Conservation (phyloP, 352 stramenopile species). For the Thalassiosira livingstoniorum region DNA sequence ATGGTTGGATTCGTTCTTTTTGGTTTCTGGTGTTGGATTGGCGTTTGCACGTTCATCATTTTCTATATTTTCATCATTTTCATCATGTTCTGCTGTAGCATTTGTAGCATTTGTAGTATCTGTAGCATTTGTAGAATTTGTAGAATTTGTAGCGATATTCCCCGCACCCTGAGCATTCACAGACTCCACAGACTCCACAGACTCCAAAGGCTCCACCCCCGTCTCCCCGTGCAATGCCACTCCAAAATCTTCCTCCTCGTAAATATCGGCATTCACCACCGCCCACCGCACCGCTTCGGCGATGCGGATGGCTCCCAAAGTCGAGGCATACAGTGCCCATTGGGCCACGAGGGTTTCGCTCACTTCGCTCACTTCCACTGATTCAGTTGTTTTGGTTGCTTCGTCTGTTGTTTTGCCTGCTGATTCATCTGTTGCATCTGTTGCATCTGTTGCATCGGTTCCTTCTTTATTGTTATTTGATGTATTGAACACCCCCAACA, state of each 20-base stretch:
- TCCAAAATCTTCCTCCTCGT: constrained; percentile 96
- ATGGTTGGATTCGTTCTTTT: not conserved
- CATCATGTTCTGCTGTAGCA: not conserved
- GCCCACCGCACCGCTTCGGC: constrained; percentile 87
- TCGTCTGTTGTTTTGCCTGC: not conserved
- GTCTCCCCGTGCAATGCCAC: constrained; percentile 47
- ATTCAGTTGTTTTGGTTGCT: not conserved
- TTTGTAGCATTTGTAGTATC: not conserved
- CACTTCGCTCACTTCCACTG: constrained; percentile 8
- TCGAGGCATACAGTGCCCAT: constrained; percentile 84
- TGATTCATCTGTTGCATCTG: not conserved
- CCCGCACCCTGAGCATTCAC: not conserved
- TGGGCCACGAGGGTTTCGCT: constrained; percentile 66
- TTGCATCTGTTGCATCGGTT: not conserved
- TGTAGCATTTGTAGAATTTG: not conserved
- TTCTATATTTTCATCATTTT: not conserved
- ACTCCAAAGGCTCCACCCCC: too few relatives aligned
- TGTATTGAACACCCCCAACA: not conserved
- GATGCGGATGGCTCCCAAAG: constrained; percentile 87
- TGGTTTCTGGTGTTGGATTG: not conserved
- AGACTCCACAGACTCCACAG: too few relatives aligned
- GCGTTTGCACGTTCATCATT: not conserved
- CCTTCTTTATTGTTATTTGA: not conserved
- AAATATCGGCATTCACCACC: constrained; percentile 93
- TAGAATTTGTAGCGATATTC: not conserved